Percentiles rank a stretch among this genome's conserved stretches.
Conservation (phyloP, 306 rosid species). For the Cucumis cinereus region DNA sequence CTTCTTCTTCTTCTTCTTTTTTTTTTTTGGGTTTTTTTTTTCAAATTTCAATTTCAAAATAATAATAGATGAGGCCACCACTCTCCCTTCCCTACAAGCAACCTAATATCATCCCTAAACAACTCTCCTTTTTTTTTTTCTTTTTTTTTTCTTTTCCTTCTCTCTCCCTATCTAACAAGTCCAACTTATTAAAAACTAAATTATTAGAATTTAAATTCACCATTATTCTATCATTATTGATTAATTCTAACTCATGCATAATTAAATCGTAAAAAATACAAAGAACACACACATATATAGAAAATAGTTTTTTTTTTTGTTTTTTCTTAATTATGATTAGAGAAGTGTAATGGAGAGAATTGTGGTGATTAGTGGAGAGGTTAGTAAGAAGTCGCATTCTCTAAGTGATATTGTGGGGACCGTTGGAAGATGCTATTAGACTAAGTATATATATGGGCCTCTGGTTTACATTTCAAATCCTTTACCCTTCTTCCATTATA, state of each 20-base stretch:
- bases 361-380: constrained; percentile 16
- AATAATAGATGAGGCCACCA: constrained; percentile 10
- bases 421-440: neutral
- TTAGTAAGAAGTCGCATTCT: constrained; percentile 17
- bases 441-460: neutral
- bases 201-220: neutral
- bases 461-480: neutral
- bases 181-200: neutral
- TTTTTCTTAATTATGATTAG: neutral
- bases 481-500: neutral
- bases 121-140: no score
- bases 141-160: no score
- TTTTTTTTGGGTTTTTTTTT: neutral
- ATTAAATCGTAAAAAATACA: neutral
- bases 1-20: no score
- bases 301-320: no score
- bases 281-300: neutral
- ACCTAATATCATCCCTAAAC: neutral
- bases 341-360: neutral
- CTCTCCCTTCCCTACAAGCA: constrained; percentile 2
- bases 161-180: neutral
- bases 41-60: neutral
- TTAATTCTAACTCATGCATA: neutral
- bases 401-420: constrained; percentile 7
- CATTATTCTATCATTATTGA: neutral